Percentiles rank a stretch among this genome's conserved stretches.
phyloP scores from a whole-genome alignment of 306 rosid species.

The Quillaja saponaria region DNA sequence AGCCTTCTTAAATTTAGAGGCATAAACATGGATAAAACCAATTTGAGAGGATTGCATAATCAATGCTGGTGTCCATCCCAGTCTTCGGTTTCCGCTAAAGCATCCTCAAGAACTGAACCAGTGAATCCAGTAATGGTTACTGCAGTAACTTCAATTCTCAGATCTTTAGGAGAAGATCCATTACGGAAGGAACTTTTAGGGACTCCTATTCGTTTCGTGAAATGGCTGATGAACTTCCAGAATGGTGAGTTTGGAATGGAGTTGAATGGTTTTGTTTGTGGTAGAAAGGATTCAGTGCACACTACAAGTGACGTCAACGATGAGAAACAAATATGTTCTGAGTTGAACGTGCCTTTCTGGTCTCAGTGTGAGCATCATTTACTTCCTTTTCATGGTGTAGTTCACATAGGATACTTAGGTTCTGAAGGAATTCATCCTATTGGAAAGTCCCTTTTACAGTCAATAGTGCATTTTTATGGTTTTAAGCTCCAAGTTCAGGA shows the following conservation, averaged over 20 bases:
- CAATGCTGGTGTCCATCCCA: conserved; percentile 75
- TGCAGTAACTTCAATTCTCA: conserved; percentile 74
- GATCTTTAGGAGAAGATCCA: conserved; percentile 92
- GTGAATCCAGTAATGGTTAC: conserved; percentile 54
- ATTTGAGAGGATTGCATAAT: conserved; percentile 35
- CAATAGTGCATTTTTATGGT: conserved; percentile 80
- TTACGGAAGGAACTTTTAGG: conserved; percentile 72
- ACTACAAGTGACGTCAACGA: conserved; percentile 32
- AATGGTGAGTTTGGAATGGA: conserved; percentile 62
- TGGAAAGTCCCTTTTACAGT: conserved; percentile 65
- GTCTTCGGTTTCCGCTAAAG: conserved; percentile 37
- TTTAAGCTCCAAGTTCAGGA: conserved; percentile 99
- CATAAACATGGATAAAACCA: conserved; percentile 37
- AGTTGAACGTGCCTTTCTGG: conserved; percentile 72
- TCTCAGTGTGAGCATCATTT: conserved; percentile 96
- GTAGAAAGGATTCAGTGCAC: conserved; percentile 36
- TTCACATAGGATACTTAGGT: conserved; percentile 71
- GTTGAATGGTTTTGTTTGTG: conserved; percentile 53
- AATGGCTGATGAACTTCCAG: conserved; percentile 81
- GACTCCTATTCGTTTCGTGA: conserved; percentile 77
- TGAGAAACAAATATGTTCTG: conserved; percentile 48
- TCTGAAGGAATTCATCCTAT: conserved; percentile 49
- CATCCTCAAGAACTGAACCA: conserved; percentile 46
- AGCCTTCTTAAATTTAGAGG: conserved; percentile 78
- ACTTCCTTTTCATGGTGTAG: conserved; percentile 93